Conservation (phyloP, 768 basidiomycete genomes). For the Leccinum broughii region DNA sequence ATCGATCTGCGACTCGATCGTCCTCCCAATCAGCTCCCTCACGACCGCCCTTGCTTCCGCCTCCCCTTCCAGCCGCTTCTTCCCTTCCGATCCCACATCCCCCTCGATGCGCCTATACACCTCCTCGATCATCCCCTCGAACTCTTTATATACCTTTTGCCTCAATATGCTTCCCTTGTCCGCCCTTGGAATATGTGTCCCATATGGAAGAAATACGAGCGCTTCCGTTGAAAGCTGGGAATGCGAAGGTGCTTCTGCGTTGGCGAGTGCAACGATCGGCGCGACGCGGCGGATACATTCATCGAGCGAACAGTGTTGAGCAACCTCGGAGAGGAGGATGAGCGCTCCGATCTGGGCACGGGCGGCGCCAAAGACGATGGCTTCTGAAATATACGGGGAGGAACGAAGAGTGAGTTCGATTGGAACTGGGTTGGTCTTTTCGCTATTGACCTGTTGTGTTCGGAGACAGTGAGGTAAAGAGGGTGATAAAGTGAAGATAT, state of each 20-base stretch:
- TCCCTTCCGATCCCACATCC: slow-evolving; percentile 30
- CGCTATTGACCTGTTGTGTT: slow-evolving; percentile 40
- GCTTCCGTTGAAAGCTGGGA: slow-evolving; percentile 53
- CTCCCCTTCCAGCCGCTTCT: slow-evolving; percentile 12
- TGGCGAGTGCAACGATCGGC: slow-evolving; percentile 48
- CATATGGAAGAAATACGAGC: slow-evolving; percentile 48
- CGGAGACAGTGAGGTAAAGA: slow-evolving; percentile 19
- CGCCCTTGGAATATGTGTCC: slow-evolving; percentile 49
- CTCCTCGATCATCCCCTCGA: slow-evolving; percentile 44
- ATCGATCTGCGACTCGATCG: slow-evolving; percentile 18
- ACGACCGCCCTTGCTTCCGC: slow-evolving; percentile 14
- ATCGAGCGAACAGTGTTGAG: slow-evolving; percentile 25
- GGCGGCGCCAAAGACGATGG: slow-evolving; percentile 53
- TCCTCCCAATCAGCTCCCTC: slow-evolving; percentile 22
- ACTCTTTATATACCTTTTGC: slow-evolving; percentile 50
- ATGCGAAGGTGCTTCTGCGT: slow-evolving; percentile 52
- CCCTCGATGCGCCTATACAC: slow-evolving; percentile 46
- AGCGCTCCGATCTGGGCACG: slow-evolving; percentile 51
- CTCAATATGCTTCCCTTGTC: slow-evolving; percentile 54
- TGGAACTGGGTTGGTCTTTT: slow-evolving; percentile 59
- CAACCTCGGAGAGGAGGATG: slow-evolving; percentile 48
- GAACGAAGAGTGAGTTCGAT: slow-evolving; percentile 54
- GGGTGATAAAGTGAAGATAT: background rate
- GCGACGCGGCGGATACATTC: slow-evolving; percentile 37
- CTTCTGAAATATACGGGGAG: slow-evolving; percentile 40